These are phyloP conservation scores for Rhizophagus prolifer DNA, from an alignment of 192 early-diverging fungal genomes.

Conservation along the genomic window DNA sequence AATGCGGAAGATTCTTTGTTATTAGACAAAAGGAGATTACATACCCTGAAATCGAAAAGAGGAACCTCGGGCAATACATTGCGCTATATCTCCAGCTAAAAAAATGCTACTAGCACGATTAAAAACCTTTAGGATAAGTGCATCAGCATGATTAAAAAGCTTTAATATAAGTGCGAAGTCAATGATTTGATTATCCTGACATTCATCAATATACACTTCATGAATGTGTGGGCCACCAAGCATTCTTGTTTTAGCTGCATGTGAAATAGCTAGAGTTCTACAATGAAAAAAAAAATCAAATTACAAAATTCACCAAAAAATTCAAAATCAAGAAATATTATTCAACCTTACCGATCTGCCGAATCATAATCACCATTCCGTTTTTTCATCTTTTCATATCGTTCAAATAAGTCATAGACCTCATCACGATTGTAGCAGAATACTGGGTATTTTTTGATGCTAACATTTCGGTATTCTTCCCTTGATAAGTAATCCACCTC, in stretches of 20 bases:
- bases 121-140: conserved; percentile 21
- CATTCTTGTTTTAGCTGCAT: background rate
- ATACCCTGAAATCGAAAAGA: conserved; percentile 26
- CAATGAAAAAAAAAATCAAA: background rate
- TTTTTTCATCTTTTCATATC: conserved; percentile 20
- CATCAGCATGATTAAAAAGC: conserved; percentile 4
- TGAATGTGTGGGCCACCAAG: conserved; percentile 15
- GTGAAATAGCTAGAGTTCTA: conserved; percentile 12
- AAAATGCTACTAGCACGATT: background rate
- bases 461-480: background rate
- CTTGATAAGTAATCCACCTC: conserved; percentile 5
- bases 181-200: conserved; percentile 10
- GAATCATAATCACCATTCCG: conserved; percentile 24
- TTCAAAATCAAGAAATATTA: background rate
- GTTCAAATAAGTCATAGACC: conserved; percentile 23
- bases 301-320: background rate
- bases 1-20: background rate
- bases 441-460: conserved; percentile 12
- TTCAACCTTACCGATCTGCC: background rate
- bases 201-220: conserved; percentile 30
- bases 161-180: conserved; percentile 22
- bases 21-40: background rate
- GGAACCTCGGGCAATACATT: conserved; percentile 16
- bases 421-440: conserved; percentile 13
- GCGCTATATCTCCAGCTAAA: conserved; percentile 18